phyloP scores from a whole-genome alignment of 148 eudicot species.

The Rhododendron molle region DNA sequence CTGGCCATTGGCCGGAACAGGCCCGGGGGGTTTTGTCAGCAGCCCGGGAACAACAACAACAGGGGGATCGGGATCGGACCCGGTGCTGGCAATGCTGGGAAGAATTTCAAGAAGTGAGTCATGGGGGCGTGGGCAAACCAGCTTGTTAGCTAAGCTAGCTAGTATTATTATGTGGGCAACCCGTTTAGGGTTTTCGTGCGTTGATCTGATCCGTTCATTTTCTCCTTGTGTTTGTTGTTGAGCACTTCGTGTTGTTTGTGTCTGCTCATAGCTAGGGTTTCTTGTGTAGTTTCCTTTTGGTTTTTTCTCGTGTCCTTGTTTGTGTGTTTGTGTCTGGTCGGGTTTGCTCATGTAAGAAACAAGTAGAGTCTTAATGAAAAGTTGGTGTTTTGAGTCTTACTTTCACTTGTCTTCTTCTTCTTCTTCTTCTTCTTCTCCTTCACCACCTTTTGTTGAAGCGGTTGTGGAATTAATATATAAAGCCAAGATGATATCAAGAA shows the following conservation, averaged over 20 bases:
- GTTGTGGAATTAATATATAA: not conserved
- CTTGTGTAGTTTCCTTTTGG: not conserved
- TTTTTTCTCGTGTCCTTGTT: not conserved
- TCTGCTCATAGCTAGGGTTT: not conserved
- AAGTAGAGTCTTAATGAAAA: not conserved
- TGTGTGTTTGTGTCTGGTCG: not conserved
- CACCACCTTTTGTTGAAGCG: not conserved
- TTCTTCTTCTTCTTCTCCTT: not conserved
- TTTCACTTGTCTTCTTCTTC: not conserved
- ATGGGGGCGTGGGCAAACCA: not conserved
- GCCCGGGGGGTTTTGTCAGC: not conserved
- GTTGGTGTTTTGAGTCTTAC: not conserved
- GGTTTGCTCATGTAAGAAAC: not conserved
- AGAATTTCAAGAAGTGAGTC: not conserved
- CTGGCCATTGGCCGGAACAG: not conserved
- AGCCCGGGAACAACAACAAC: not conserved
- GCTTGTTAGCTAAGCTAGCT: not conserved
- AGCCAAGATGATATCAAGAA: not conserved
- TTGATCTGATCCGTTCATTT: not conserved
- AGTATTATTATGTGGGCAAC: not conserved
- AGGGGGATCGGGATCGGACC: not conserved
- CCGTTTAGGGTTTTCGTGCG: not conserved
- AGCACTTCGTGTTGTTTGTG: not conserved
- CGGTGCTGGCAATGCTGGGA: not conserved
- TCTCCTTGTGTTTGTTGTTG: not conserved